These are phyloP conservation scores for Conticribra guillardii DNA, from an alignment of 108 stramenopile genomes.

Conservation along the genomic window DNA sequence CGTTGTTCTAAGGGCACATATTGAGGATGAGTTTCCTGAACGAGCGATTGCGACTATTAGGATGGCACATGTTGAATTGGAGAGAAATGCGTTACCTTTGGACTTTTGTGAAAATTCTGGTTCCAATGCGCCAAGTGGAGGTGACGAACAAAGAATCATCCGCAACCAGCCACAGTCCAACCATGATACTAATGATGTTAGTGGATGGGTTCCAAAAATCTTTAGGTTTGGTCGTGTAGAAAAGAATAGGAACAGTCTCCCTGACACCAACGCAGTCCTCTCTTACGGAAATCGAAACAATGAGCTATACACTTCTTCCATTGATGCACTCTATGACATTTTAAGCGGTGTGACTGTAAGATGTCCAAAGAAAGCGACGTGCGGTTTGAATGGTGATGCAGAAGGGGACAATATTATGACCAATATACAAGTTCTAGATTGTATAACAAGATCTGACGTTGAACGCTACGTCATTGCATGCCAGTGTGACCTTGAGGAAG, in stretches of 20 bases:
- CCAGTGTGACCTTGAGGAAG: slow-evolving; percentile 48
- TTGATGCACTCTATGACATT: slow-evolving; percentile 48
- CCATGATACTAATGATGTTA: too few species aligned
- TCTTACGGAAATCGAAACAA: background rate
- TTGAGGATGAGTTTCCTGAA: slow-evolving; percentile 56
- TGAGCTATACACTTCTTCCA: slow-evolving; percentile 33
- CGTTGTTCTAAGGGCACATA: slow-evolving; percentile 45
- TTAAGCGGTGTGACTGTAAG: slow-evolving; percentile 44
- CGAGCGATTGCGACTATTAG: slow-evolving; percentile 53
- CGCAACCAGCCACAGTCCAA: slow-evolving; percentile 2
- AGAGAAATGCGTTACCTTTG: slow-evolving; percentile 19
- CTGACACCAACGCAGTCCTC: background rate
- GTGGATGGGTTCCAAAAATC: background rate
- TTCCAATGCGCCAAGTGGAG: slow-evolving; percentile 16
- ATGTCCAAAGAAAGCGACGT: slow-evolving; percentile 10
- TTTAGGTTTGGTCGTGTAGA: background rate
- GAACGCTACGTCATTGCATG: slow-evolving; percentile 50
- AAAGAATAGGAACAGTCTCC: background rate
- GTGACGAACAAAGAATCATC: background rate
- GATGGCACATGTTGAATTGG: slow-evolving; percentile 42
- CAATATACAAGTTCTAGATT: slow-evolving; percentile 18
- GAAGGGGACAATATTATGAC: slow-evolving; percentile 3
- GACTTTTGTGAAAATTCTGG: slow-evolving; percentile 3
- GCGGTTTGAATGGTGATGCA: background rate
- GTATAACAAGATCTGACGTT: slow-evolving; percentile 49